Evolutionary conservation across 1,284 basidiomycete genomes (phyloP).

Genomic region (Sparassis latifolia): DNA sequence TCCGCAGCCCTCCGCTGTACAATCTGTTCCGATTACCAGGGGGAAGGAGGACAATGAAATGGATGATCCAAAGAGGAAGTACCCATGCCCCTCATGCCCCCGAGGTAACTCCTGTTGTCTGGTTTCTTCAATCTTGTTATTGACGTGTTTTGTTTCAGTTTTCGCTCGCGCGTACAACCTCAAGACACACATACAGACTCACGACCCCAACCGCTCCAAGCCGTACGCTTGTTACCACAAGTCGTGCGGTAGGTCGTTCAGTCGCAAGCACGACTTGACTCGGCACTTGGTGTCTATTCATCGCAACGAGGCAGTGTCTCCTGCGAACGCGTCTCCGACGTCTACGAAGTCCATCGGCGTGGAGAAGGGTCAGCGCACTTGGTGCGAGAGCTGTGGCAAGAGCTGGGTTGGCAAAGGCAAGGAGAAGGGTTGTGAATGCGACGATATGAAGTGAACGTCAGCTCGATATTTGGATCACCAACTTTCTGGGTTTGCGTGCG

Average conservation of each 20-base stretch:
- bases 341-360: slow-evolving; percentile 45
- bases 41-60: slow-evolving; percentile 33
- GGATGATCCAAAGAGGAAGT: slow-evolving; percentile 67
- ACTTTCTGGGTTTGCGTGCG: slow-evolving; percentile 23
- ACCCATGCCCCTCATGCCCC: slow-evolving; percentile 65
- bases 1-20: slow-evolving; percentile 38
- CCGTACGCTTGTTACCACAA: slow-evolving; percentile 79
- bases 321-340: slow-evolving; percentile 21
- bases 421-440: slow-evolving; percentile 53
- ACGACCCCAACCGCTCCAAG: slow-evolving; percentile 82
- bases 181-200: slow-evolving; percentile 87
- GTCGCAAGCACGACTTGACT: slow-evolving; percentile 84
- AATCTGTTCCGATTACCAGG: slow-evolving; percentile 34
- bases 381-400: slow-evolving; percentile 74
- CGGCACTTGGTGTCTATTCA: slow-evolving; percentile 85
- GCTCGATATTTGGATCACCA: slow-evolving; percentile 5
- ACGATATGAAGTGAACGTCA: slow-evolving; percentile 53
- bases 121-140: slow-evolving; percentile 8
- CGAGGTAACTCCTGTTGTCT: slow-evolving; percentile 35
- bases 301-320: slow-evolving; percentile 50
- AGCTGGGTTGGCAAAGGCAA: slow-evolving; percentile 57
- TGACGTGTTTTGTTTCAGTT: slow-evolving; percentile 34
- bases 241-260: slow-evolving; percentile 80
- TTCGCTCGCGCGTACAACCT: slow-evolving; percentile 89
- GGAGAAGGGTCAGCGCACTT: slow-evolving; percentile 49